These are phyloP conservation scores for Mediolabrus comicus DNA, from an alignment of 108 stramenopile genomes.

Conservation along the genomic window DNA sequence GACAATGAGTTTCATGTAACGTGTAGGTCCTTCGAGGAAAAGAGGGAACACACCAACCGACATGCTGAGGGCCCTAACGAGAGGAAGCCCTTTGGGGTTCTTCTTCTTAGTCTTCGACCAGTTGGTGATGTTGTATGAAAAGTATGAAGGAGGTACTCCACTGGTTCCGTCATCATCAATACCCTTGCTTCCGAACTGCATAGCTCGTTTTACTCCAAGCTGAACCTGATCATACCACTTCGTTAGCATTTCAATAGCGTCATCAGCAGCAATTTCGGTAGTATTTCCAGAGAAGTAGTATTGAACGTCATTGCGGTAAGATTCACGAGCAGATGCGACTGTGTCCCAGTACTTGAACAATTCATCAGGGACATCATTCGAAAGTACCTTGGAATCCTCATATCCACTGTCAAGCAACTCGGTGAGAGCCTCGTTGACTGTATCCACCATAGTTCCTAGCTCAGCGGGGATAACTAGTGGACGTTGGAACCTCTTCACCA, in stretches of 20 bases:
- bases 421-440: conserved; percentile 72
- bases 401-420: conserved; percentile 69
- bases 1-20: conserved; percentile 92
- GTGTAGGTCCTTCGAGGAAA: conserved; percentile 93
- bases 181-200: conserved; percentile 81
- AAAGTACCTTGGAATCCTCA: conserved; percentile 64
- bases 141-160: conserved; percentile 85
- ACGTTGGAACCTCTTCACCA: conserved; percentile 73
- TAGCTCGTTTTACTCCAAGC: conserved; percentile 74
- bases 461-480: conserved; percentile 71
- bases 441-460: conserved; percentile 69
- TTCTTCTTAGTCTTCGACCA: conserved; percentile 61
- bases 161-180: conserved; percentile 84
- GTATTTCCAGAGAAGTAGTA: conserved; percentile 90
- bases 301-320: conserved; percentile 73
- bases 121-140: conserved; percentile 79
- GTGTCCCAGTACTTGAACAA: conserved; percentile 92
- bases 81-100: conserved; percentile 69
- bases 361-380: conserved; percentile 66
- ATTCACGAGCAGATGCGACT: conserved; percentile 85
- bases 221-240: conserved; percentile 79
- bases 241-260: conserved; percentile 63
- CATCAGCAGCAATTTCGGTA: conserved; percentile 49
- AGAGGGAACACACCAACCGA: conserved; percentile 86
- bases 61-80: conserved; percentile 82